Percentiles rank a stretch among this genome's conserved stretches.
phyloP scores from a whole-genome alignment of 2,329 filamentous ascomycete genomes.

The Diplodia seriata region DNA sequence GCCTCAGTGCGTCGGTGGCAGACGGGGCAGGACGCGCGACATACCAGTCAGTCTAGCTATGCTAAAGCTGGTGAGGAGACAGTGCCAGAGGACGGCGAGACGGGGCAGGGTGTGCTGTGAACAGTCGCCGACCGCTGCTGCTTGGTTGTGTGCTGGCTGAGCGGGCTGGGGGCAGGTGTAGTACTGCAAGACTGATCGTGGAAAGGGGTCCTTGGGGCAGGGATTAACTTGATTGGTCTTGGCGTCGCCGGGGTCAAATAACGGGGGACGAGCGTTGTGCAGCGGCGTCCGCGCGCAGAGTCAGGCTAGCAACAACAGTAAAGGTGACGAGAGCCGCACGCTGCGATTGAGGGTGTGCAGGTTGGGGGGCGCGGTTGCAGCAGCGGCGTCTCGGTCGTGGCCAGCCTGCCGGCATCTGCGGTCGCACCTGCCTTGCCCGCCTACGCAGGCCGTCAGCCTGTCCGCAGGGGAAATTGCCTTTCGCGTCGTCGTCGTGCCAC shows the following conservation, averaged over 20 bases:
- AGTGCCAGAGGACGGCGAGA: slow-evolving; percentile 38
- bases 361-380: slow-evolving; percentile 11
- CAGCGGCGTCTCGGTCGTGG: slow-evolving; percentile 18
- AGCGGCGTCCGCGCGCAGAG: slow-evolving; percentile 20
- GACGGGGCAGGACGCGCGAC: slow-evolving; percentile 36
- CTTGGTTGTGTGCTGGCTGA: slow-evolving; percentile 27
- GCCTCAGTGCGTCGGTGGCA: slow-evolving; percentile 29
- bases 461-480: slow-evolving; percentile 31
- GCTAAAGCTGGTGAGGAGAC: slow-evolving; percentile 38
- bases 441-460: slow-evolving; percentile 12
- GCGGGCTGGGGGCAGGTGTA: slow-evolving; percentile 32
- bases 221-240: slow-evolving; percentile 34
- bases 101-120: slow-evolving; percentile 36
- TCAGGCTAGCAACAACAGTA: slow-evolving; percentile 15
- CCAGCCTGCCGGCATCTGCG: slow-evolving; percentile 23
- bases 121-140: slow-evolving; percentile 31
- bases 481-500: slow-evolving; percentile 29
- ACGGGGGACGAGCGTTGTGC: slow-evolving; percentile 31
- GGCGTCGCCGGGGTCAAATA: slow-evolving; percentile 30
- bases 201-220: slow-evolving; percentile 33
- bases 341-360: slow-evolving; percentile 5
- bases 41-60: slow-evolving; percentile 49
- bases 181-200: slow-evolving; percentile 31
- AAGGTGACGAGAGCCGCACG: slow-evolving; percentile 22
- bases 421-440: slow-evolving; percentile 26